Percentiles rank a stretch among this genome's conserved stretches.
Conservation (phyloP, 768 basidiomycete genomes). For the Mycena chlorophos region DNA sequence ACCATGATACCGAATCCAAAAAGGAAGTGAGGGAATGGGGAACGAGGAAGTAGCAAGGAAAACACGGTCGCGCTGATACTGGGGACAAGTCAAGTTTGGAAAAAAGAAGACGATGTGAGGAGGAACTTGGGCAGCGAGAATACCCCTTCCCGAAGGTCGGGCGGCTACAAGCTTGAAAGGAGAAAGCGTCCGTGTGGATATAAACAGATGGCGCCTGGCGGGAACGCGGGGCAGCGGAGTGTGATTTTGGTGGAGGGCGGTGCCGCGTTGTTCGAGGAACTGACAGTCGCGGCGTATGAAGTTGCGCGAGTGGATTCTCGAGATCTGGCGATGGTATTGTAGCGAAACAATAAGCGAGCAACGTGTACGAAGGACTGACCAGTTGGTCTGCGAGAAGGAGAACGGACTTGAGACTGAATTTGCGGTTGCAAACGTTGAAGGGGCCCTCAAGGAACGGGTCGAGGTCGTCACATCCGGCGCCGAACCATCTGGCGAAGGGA, state of each 20-base stretch:
- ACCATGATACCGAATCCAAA: background rate
- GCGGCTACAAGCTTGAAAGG: slow-evolving; percentile 16
- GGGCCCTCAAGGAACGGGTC: slow-evolving; percentile 89
- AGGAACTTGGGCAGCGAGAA: slow-evolving; percentile 17
- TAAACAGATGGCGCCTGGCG: slow-evolving; percentile 12
- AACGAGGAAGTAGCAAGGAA: background rate
- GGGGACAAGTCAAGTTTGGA: background rate
- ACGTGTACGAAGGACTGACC: slow-evolving; percentile 47
- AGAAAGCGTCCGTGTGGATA: slow-evolving; percentile 21
- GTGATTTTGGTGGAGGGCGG: slow-evolving; percentile 3
- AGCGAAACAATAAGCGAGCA: slow-evolving; percentile 24
- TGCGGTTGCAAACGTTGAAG: slow-evolving; percentile 96
- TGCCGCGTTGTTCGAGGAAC: slow-evolving; percentile 56
- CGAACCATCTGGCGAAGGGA: slow-evolving; percentile 95
- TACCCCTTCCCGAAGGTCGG: slow-evolving; percentile 1
- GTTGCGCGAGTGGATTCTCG: slow-evolving; percentile 98
- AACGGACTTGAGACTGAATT: slow-evolving; percentile 96
- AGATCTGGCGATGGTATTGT: slow-evolving; percentile 62
- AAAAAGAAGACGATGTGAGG: slow-evolving; percentile 1
- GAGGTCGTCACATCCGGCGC: slow-evolving; percentile 95
- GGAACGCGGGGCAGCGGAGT: slow-evolving; percentile 7
- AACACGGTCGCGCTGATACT: background rate
- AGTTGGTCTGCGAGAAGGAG: slow-evolving; percentile 95
- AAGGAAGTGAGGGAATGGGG: background rate
- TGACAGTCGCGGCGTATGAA: slow-evolving; percentile 98